These are phyloP conservation scores for Erucastrum elatum DNA, from an alignment of 345 rosid genomes.

Conservation along the genomic window DNA sequence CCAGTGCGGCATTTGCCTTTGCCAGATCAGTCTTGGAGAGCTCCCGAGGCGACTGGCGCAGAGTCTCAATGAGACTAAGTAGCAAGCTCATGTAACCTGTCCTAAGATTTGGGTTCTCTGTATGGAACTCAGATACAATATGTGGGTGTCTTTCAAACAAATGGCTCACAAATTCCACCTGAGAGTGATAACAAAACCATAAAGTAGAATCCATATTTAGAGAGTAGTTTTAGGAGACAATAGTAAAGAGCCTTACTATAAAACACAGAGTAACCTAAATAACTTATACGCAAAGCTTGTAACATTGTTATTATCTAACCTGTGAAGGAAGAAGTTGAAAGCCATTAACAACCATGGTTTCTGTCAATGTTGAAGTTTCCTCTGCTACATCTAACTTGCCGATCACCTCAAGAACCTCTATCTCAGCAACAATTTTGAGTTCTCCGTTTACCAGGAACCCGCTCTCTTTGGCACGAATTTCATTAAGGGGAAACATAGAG, in stretches of 20 bases:
- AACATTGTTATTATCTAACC: not conserved
- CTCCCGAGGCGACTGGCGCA: not conserved
- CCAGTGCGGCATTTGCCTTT: not conserved
- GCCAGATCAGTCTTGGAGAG: not conserved
- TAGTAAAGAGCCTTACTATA: not conserved
- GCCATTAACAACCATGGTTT: not conserved
- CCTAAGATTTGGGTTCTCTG: conserved; percentile 14
- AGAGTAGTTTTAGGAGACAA: not conserved
- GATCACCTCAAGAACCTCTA: conserved; percentile 28
- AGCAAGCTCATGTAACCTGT: conserved; percentile 31
- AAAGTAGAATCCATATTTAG: not conserved
- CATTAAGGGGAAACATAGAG: not conserved
- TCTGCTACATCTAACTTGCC: not conserved
- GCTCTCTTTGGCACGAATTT: not conserved
- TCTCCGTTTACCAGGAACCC: conserved; percentile 53
- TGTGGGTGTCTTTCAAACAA: conserved; percentile 33
- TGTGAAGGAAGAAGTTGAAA: conserved; percentile 23
- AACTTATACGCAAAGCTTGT: not conserved
- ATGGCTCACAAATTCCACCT: conserved; percentile 8
- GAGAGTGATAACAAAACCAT: not conserved
- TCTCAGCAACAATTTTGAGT: conserved; percentile 63
- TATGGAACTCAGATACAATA: conserved; percentile 11
- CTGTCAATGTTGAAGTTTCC: conserved; percentile 1
- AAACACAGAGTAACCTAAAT: not conserved
- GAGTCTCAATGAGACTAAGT: conserved; percentile 19